Evolutionary conservation across 2,329 filamentous ascomycete species (phyloP).

Genomic region (Coniochaeta sp.): DNA sequence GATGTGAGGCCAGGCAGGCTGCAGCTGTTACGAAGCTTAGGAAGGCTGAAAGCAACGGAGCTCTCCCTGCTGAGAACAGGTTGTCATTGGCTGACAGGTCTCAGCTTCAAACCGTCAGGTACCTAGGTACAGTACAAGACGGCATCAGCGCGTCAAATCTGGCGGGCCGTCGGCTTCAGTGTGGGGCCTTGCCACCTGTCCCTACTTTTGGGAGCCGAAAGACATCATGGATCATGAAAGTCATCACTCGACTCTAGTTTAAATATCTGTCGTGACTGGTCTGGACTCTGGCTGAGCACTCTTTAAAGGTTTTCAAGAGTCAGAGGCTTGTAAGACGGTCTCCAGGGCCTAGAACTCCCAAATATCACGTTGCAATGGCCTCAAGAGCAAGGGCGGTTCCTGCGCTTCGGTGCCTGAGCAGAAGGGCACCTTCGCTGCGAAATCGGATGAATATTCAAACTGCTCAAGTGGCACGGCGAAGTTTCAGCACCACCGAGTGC

Average conservation of each 20-base stretch:
- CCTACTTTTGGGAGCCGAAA: not conserved
- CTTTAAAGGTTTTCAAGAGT: not conserved
- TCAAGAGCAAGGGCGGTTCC: not conserved
- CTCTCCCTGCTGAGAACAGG: not conserved
- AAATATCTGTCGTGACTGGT: not conserved
- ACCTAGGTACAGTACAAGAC: too few relatives aligned
- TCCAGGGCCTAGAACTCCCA: not conserved
- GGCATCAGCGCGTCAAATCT: not conserved
- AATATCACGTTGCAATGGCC: not conserved
- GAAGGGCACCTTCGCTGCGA: not conserved
- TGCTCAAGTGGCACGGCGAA: not conserved
- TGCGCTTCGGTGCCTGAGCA: not conserved
- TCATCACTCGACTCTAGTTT: not conserved
- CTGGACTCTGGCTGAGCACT: not conserved
- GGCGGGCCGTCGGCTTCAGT: not conserved
- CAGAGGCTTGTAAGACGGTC: not conserved
- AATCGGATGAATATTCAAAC: not conserved
- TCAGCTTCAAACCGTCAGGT: not conserved
- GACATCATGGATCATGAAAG: not conserved
- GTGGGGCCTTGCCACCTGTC: not conserved
- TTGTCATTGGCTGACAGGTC: conserved; percentile 7
- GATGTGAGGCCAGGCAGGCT: conserved; percentile 8
- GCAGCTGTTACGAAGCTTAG: conserved; percentile 15
- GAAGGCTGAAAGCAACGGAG: conserved; percentile 5
- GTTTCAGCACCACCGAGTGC: not conserved